Evolutionary conservation across 768 basidiomycete genomes (phyloP).

Genomic region (Termitomyces sp.): DNA sequence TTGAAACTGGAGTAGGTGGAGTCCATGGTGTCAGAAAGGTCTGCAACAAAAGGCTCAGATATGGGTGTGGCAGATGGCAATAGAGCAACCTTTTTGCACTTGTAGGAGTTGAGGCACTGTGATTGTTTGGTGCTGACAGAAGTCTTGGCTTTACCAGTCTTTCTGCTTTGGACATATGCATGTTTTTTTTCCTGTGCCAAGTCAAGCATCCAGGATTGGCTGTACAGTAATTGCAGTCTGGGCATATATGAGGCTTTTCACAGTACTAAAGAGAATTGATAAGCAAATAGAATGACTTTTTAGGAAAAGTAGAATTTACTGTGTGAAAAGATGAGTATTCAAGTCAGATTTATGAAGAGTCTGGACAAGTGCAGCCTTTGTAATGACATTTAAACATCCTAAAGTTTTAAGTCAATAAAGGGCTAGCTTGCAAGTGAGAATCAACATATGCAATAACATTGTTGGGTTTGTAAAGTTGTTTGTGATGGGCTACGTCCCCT

Average conservation of each 20-base stretch:
- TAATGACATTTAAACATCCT: no score
- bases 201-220: slow-evolving; percentile 24
- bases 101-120: not conserved
- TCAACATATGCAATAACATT: no score
- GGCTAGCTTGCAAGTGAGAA: no score
- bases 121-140: not conserved
- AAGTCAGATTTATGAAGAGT: slow-evolving; percentile 25
- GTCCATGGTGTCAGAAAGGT: not conserved
- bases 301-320: slow-evolving; percentile 16
- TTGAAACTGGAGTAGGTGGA: not conserved
- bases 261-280: slow-evolving; percentile 17
- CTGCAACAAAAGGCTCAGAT: not conserved
- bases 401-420: no score
- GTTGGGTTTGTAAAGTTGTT: no score
- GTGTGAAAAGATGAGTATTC: slow-evolving; percentile 23
- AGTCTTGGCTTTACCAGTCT: not conserved
- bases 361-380: no score
- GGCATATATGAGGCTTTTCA: slow-evolving; percentile 20
- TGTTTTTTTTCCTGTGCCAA: slow-evolving; percentile 26
- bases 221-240: slow-evolving; percentile 20
- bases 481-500: no score
- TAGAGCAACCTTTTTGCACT: not conserved
- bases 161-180: slow-evolving; percentile 13
- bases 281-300: not conserved
- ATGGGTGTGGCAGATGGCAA: not conserved